A percentile compares a stretch with the other conserved stretches of the same genome.
phyloP scores from a whole-genome alignment of 2,329 filamentous ascomycete species.

The Mariannaea sp. region DNA sequence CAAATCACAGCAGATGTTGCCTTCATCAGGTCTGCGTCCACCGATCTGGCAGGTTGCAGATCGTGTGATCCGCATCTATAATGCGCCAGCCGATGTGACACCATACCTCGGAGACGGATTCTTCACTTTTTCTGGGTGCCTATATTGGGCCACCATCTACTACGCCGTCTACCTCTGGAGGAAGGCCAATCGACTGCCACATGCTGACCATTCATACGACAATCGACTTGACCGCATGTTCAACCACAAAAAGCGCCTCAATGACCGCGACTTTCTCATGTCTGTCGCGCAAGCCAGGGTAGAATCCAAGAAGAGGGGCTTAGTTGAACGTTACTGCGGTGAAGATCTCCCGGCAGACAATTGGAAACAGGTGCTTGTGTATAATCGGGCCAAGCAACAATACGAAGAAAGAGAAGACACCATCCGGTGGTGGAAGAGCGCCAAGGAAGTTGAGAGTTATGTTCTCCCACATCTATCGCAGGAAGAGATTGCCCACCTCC shows the following conservation, averaged over 20 bases:
- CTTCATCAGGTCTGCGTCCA: conserved; percentile 6
- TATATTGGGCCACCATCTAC: conserved; percentile 34
- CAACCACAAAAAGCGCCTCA: conserved; percentile 29
- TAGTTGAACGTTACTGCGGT: conserved; percentile 18
- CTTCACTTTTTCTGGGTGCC: conserved; percentile 30
- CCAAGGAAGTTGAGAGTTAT: conserved; percentile 29
- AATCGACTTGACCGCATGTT: conserved; percentile 31
- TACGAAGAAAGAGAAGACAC: conserved; percentile 22
- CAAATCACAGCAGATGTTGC: background rate
- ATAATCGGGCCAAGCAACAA: conserved; percentile 21
- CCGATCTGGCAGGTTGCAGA: conserved; percentile 33
- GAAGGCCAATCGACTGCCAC: conserved; percentile 18
- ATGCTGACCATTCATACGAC: background rate
- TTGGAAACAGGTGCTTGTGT: background rate
- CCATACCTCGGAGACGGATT: conserved; percentile 32
- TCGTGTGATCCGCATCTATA: conserved; percentile 31
- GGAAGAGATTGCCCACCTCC: conserved; percentile 24
- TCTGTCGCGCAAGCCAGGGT: conserved; percentile 28
- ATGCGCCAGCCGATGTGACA: conserved; percentile 26
- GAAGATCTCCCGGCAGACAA: conserved; percentile 10
- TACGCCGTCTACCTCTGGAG: conserved; percentile 33
- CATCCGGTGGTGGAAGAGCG: conserved; percentile 32
- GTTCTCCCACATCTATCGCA: conserved; percentile 25
- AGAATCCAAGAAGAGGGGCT: conserved; percentile 31
- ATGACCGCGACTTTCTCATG: conserved; percentile 28